phyloP scores from a whole-genome alignment of 176 grass and related monocot genomes.

The Aegilops tauschii region DNA sequence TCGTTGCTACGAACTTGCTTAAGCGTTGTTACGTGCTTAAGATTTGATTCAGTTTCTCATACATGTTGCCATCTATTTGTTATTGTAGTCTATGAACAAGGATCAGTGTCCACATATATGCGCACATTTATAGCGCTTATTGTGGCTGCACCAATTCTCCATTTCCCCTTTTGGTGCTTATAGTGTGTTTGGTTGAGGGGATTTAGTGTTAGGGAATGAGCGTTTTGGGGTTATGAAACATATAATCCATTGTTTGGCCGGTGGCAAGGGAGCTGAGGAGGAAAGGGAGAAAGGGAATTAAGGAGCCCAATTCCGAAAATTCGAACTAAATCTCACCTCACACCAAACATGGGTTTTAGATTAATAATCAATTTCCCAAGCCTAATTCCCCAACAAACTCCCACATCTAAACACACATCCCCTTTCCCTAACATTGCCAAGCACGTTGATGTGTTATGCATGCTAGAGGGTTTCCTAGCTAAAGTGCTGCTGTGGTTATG shows the following conservation, averaged over 20 bases:
- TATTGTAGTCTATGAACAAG: neutral
- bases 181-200: neutral
- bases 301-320: neutral
- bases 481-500: neutral
- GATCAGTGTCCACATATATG: neutral
- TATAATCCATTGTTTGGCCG: neutral
- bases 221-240: neutral
- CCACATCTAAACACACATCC: neutral
- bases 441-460: neutral
- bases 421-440: neutral
- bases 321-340: too few species aligned
- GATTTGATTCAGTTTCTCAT: neutral
- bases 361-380: neutral
- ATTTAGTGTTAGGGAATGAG: neutral
- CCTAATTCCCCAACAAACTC: neutral
- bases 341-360: too few species aligned
- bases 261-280: neutral
- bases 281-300: neutral
- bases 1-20: neutral
- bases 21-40: neutral
- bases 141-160: neutral
- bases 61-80: neutral
- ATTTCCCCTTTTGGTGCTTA: neutral
- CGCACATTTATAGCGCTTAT: neutral
- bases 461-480: neutral